Conservation (phyloP, 495 filamentous ascomycete species). For the Bacidia rubella region DNA sequence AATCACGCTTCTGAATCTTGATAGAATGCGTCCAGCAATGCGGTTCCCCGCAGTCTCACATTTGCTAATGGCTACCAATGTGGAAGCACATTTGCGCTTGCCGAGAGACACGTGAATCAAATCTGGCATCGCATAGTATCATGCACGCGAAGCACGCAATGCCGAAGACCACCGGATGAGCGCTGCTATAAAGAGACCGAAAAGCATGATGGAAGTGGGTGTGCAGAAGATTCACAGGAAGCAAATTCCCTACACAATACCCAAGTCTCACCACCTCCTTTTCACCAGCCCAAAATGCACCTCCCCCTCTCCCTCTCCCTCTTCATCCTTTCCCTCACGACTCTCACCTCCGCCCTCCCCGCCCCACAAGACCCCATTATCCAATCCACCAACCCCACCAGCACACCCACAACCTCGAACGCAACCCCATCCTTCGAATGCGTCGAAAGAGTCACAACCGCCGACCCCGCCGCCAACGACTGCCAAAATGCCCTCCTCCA, state of each 20-base stretch:
- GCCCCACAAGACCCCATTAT: neutral
- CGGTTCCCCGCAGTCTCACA: neutral
- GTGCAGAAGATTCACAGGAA: no score
- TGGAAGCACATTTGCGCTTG: neutral
- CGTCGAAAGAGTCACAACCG: neutral
- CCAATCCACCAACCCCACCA: conserved; percentile 1
- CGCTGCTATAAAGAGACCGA: no score
- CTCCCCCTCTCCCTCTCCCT: neutral
- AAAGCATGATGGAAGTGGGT: no score
- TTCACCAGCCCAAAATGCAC: neutral
- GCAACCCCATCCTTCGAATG: neutral
- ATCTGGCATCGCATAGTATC: neutral
- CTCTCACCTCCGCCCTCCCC: neutral
- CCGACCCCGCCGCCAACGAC: neutral
- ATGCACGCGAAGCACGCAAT: neutral
- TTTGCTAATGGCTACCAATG: neutral
- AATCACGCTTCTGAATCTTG: no score
- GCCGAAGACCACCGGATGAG: neutral
- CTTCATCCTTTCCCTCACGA: neutral
- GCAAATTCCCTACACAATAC: neutral
- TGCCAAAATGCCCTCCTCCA: neutral
- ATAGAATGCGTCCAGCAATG: no score
- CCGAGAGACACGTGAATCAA: neutral
- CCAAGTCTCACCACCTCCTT: neutral
- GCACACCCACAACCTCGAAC: neutral